Evolutionary conservation across 768 basidiomycete genomes (phyloP).

Genomic region (Amanita polypyramis): DNA sequence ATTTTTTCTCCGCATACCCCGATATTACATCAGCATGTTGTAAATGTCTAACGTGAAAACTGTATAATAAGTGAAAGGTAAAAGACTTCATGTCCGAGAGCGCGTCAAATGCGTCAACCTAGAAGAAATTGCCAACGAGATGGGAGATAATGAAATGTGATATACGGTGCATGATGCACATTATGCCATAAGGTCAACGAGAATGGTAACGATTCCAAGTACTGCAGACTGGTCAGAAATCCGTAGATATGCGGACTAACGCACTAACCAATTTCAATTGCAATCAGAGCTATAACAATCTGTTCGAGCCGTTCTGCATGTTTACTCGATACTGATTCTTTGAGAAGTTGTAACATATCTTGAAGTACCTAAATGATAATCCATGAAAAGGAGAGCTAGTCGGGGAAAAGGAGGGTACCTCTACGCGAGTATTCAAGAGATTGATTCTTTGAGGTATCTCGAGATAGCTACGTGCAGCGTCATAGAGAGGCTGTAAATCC

Average conservation of each 20-base stretch:
- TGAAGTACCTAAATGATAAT: conserved; percentile 63
- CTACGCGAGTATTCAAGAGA: conserved; percentile 86
- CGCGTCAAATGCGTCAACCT: background rate
- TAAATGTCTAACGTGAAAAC: background rate
- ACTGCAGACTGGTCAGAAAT: conserved; percentile 28
- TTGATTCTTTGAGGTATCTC: conserved; percentile 93
- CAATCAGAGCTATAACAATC: conserved; percentile 88
- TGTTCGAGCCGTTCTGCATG: conserved; percentile 89
- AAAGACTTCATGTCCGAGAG: background rate
- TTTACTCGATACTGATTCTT: conserved; percentile 86
- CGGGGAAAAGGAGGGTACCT: conserved; percentile 31
- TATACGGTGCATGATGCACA: background rate
- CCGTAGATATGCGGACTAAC: conserved; percentile 4
- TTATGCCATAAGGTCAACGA: conserved; percentile 70
- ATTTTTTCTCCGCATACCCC: background rate
- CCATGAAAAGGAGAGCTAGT: background rate
- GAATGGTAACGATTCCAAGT: conserved; percentile 83
- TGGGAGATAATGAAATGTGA: background rate
- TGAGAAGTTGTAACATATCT: conserved; percentile 92
- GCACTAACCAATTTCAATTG: conserved; percentile 66
- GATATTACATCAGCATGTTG: background rate
- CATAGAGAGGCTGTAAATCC: conserved; percentile 90
- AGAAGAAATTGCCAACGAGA: background rate
- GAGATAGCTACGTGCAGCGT: conserved; percentile 86
- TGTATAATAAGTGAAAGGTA: background rate